phyloP scores from a whole-genome alignment of 1,139 yeast genomes.

The Candida freyschussii region DNA sequence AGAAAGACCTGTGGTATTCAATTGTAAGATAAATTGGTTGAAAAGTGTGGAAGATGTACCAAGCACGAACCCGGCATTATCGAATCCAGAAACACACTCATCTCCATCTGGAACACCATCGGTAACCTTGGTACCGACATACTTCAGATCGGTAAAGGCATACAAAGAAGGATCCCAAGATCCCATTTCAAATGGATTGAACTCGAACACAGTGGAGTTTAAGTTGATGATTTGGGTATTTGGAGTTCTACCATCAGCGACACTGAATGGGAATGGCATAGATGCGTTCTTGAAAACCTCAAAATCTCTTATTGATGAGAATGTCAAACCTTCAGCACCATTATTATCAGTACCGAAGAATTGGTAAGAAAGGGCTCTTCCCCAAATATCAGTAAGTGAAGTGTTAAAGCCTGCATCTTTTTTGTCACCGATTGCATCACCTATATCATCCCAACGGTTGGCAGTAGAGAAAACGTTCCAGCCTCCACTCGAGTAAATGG shows the following conservation, averaged over 20 bases:
- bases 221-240: constrained; percentile 48
- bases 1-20: constrained; percentile 49
- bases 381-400: constrained; percentile 90
- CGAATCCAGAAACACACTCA: constrained; percentile 61
- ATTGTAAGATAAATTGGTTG: constrained; percentile 59
- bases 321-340: constrained; percentile 60
- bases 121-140: constrained; percentile 63
- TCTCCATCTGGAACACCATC: constrained; percentile 48
- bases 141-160: constrained; percentile 63
- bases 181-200: constrained; percentile 80
- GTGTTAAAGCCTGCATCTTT: constrained; percentile 71
- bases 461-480: constrained; percentile 52
- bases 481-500: constrained; percentile 55
- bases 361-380: constrained; percentile 76
- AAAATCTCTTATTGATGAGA: constrained; percentile 54
- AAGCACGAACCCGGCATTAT: constrained; percentile 69
- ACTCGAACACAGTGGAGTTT: constrained; percentile 74
- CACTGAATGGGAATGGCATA: constrained; percentile 83
- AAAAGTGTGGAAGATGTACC: constrained; percentile 80
- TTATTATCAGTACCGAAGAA: constrained; percentile 54
- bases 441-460: constrained; percentile 50
- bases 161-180: constrained; percentile 80
- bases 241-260: constrained; percentile 77
- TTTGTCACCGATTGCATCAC: constrained; percentile 53
- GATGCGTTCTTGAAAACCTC: constrained; percentile 50